Conservation (phyloP, 2,329 filamentous ascomycete species). For the Tolypocladium ophioglossoides region DNA sequence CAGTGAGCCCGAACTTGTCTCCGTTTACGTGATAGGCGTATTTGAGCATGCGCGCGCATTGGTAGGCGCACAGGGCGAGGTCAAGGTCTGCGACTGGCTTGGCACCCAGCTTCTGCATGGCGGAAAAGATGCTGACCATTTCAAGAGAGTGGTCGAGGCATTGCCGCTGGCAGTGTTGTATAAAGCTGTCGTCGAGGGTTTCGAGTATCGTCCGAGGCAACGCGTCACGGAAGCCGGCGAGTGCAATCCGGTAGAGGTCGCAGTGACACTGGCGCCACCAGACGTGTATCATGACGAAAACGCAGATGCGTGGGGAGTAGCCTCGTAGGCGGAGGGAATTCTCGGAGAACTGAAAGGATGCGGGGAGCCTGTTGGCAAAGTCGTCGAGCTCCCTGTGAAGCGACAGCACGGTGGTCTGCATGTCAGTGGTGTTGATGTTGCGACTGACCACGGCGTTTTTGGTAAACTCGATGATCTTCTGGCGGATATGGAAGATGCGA, state of each 20-base stretch:
- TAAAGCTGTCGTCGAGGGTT: conserved; percentile 36
- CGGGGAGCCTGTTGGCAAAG: conserved; percentile 41
- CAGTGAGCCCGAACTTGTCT: conserved; percentile 30
- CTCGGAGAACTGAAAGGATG: conserved; percentile 48
- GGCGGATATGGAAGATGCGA: conserved; percentile 43
- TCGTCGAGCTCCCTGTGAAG: conserved; percentile 39
- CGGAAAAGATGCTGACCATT: conserved; percentile 44
- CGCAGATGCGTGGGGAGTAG: conserved; percentile 45
- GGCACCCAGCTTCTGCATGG: conserved; percentile 39
- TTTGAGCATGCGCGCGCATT: conserved; percentile 42
- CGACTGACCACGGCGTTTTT: conserved; percentile 27
- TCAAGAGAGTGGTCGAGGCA: conserved; percentile 44
- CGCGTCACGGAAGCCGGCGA: conserved; percentile 40
- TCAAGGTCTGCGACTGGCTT: conserved; percentile 45
- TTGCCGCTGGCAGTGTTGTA: conserved; percentile 37
- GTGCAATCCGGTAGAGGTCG: conserved; percentile 43
- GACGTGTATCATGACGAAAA: conserved; percentile 49
- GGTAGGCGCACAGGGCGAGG: conserved; percentile 43
- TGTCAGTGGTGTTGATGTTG: conserved; percentile 30
- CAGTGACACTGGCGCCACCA: conserved; percentile 50
- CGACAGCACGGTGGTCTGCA: conserved; percentile 32
- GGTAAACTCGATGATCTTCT: conserved; percentile 43
- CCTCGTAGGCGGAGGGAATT: conserved; percentile 43
- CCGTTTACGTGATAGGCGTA: conserved; percentile 37
- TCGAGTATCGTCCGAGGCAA: conserved; percentile 32